Base-by-base conservation (phyloP, 1,284 basidiomycete species). In the Rhodofomes roseus region DNA sequence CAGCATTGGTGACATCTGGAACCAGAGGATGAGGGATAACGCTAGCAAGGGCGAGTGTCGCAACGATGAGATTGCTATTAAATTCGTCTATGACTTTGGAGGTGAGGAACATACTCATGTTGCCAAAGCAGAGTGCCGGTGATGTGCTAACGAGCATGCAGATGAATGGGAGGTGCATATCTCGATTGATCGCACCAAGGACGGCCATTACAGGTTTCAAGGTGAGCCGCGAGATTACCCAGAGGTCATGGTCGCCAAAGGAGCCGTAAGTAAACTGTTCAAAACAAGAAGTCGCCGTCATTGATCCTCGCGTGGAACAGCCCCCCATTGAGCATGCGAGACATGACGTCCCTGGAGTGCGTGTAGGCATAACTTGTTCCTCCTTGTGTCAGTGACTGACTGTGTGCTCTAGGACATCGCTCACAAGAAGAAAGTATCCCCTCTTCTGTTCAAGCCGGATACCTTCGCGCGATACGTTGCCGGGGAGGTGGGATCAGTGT, bases 81-180 rank as follows among this genome's bases (percentile, higher is more conserved):
- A 68, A 43, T 73, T 71, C 39, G 69, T 68, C 57, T 75, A 76
- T 58, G 70, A 74, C 39, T 63, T 69, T 7, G 65, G 68, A 16
- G 41, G 63, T 56, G 60, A 64, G 40, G 64, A 63, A 57, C 4
- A 8, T 22, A 11, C 6, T 25, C 14, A 18, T 36, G 9, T 9
- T 23, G 20, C 23, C 5, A 18, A 20, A 44, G 39, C 23, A 31
- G 5, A 34, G 31, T 34, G 4, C 5, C 11, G 31, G 31, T 11
- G 11, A 34, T n/a, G 31, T 4, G 31, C 31, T 34, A 11, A 34
- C 11, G 31, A 11, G 4, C 31, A 11, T 54, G 18, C 55, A 66
- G 64, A 62, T 20, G 57, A 54, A n/a, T 70, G 68, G 68, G 58
- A 62, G 7, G 63, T 71, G 5, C 63, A 68, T 39, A 67, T 70